Percentiles rank a stretch among this genome's conserved stretches.
Evolutionary conservation across 2,329 filamentous ascomycete species (phyloP).

Genomic region (Ophiostoma quercus): DNA sequence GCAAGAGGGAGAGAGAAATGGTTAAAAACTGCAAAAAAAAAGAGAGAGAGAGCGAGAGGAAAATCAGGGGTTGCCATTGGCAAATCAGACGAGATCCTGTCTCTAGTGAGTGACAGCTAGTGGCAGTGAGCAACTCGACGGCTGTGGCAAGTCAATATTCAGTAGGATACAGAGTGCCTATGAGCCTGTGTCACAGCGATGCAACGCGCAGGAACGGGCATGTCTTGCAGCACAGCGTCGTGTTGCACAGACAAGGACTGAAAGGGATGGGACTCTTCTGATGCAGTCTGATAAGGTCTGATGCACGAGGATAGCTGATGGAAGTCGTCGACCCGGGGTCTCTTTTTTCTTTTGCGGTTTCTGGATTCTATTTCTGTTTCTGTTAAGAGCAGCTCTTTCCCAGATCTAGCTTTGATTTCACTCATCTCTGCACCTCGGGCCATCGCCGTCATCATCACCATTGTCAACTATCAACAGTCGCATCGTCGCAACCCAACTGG

Average conservation of each 20-base stretch:
- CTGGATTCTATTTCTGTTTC: not conserved
- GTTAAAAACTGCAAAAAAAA: not conserved
- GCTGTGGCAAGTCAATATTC: not conserved
- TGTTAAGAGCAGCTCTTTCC: not conserved
- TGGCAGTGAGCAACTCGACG: not conserved
- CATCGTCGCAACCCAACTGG: not conserved
- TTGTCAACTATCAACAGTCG: not conserved
- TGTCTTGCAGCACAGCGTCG: conserved; percentile 4
- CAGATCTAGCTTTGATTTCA: not conserved
- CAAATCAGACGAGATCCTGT: conserved; percentile 1
- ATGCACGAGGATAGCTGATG: no score
- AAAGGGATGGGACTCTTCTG: not conserved
- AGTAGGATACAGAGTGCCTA: not conserved
- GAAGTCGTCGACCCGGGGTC: not conserved
- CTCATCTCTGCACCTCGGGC: not conserved
- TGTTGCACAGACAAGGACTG: not conserved
- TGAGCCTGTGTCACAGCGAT: not conserved
- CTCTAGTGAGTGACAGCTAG: not conserved
- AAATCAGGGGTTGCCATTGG: not conserved
- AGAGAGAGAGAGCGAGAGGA: not conserved
- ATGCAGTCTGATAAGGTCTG: not conserved
- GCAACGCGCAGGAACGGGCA: conserved; percentile 2
- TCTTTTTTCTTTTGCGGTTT: no score
- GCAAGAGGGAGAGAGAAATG: not conserved
- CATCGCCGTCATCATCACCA: not conserved